Conservation (phyloP, 2,329 filamentous ascomycete species). For the Diaporthe longicolla region DNA sequence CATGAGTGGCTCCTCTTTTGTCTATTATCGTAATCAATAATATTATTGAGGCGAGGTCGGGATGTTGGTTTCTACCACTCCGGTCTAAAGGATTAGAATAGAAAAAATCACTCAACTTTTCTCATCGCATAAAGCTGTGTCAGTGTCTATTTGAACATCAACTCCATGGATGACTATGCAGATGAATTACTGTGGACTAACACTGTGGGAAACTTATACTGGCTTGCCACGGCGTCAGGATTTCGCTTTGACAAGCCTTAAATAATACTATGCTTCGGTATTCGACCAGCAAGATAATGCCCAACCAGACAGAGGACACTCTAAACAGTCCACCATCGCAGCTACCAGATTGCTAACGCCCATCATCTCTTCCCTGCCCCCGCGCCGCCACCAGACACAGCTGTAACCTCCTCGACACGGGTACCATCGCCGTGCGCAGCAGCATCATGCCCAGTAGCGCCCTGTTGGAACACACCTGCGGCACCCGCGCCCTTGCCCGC, state of each 20-base stretch:
- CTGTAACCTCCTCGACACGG: slow-evolving; percentile 5
- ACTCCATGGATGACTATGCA: not conserved
- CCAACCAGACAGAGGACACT: not conserved
- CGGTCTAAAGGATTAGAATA: too few relatives aligned
- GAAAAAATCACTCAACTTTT: not conserved
- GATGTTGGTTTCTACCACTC: not conserved
- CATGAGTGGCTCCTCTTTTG: not conserved
- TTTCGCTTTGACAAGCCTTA: not conserved
- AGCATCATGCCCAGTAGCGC: not conserved
- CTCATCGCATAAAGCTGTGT: not conserved
- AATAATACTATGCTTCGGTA: too few relatives aligned
- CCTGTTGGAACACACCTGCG: slow-evolving; percentile 6
- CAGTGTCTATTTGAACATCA: not conserved
- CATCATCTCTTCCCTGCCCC: slow-evolving; percentile 17
- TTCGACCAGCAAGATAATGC: not conserved
- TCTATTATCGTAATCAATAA: not conserved
- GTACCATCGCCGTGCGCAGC: not conserved
- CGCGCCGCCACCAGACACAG: slow-evolving; percentile 12
- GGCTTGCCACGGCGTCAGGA: not conserved
- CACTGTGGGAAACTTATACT: not conserved
- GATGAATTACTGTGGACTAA: not conserved
- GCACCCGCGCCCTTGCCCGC: not conserved
- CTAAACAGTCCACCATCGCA: not conserved
- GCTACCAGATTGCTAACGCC: not conserved
- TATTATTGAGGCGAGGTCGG: too few relatives aligned